Conservation (phyloP, 495 filamentous ascomycete genomes). For the Tuber aestivum region DNA sequence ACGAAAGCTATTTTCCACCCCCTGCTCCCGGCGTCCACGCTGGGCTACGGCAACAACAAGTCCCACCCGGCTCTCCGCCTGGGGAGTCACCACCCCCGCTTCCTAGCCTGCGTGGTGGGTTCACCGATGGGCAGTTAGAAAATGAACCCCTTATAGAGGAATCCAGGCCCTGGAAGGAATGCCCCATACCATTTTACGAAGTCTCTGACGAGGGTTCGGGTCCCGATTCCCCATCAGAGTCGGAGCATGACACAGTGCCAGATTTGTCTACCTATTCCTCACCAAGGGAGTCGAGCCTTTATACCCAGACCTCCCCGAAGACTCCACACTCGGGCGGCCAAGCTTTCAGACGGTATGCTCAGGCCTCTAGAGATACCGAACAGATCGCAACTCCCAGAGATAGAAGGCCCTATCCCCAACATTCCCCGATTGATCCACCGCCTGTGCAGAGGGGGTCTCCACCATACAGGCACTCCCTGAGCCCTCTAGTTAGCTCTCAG, state of each 20-base stretch:
- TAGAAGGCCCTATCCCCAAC: constrained; percentile 10
- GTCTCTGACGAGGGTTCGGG: constrained; percentile 17
- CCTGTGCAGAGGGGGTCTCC: constrained; percentile 13
- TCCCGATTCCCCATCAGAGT: constrained; percentile 18
- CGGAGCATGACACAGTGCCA: neutral
- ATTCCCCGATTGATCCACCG: constrained; percentile 5
- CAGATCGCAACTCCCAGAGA: neutral
- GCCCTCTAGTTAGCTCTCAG: constrained; percentile 18
- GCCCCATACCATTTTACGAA: constrained; percentile 14
- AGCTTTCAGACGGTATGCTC: constrained; percentile 20
- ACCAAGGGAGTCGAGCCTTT: constrained; percentile 8
- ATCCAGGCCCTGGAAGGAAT: constrained; percentile 25
- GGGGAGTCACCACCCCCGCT: neutral
- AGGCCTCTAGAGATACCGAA: constrained; percentile 6
- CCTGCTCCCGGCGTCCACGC: constrained; percentile 22
- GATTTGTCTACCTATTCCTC: neutral
- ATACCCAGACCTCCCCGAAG: constrained; percentile 8
- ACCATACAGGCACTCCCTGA: constrained; percentile 27
- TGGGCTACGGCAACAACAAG: constrained; percentile 14
- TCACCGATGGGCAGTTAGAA: neutral
- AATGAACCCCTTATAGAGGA: constrained; percentile 7
- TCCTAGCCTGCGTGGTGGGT: neutral
- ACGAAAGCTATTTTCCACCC: constrained; percentile 31
- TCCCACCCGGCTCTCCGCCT: constrained; percentile 16
- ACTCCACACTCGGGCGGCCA: constrained; percentile 11